Evolutionary conservation across 768 basidiomycete species (phyloP).

Genomic region (Leccinum olivaceopallidum): DNA sequence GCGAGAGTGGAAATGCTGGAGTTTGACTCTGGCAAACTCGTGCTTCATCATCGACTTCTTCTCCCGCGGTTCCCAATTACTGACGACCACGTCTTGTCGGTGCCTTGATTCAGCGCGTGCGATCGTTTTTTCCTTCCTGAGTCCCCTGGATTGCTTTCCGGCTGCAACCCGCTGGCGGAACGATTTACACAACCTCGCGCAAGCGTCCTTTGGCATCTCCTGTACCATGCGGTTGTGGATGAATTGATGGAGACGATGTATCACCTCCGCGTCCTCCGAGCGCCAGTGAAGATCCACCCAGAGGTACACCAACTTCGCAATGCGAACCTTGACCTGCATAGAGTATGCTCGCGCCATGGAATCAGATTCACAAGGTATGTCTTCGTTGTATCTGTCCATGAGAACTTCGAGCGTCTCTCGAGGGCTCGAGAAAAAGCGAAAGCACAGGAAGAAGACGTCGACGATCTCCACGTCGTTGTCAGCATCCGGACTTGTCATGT

Average conservation of each 20-base stretch:
- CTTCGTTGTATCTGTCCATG: slow-evolving; percentile 50
- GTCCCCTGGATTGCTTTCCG: slow-evolving; percentile 26
- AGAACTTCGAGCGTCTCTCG: slow-evolving; percentile 44
- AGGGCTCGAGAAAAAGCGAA: slow-evolving; percentile 66
- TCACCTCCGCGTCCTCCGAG: slow-evolving; percentile 43
- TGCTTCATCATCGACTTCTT: slow-evolving; percentile 31
- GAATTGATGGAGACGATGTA: slow-evolving; percentile 33
- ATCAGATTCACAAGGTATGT: slow-evolving; percentile 17
- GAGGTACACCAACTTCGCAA: slow-evolving; percentile 59
- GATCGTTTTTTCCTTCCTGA: slow-evolving; percentile 28
- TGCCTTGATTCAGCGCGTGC: slow-evolving; percentile 22
- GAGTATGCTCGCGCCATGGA: slow-evolving; percentile 43
- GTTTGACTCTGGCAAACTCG: slow-evolving; percentile 29
- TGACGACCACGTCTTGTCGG: slow-evolving; percentile 18
- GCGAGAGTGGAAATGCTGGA: slow-evolving; percentile 36
- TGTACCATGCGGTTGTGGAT: slow-evolving; percentile 30
- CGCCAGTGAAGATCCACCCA: slow-evolving; percentile 78
- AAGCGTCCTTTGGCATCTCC: slow-evolving; percentile 32
- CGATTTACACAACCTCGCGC: slow-evolving; percentile 29
- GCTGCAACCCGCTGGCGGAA: slow-evolving; percentile 29
- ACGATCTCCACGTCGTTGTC: slow-evolving; percentile 44
- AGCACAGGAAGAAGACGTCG: slow-evolving; percentile 66
- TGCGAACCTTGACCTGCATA: slow-evolving; percentile 53
- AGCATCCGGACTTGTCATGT: slow-evolving; percentile 45
- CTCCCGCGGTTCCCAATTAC: slow-evolving; percentile 29